Conservation (phyloP, 768 basidiomycete species). For the Suillus occidentalis region DNA sequence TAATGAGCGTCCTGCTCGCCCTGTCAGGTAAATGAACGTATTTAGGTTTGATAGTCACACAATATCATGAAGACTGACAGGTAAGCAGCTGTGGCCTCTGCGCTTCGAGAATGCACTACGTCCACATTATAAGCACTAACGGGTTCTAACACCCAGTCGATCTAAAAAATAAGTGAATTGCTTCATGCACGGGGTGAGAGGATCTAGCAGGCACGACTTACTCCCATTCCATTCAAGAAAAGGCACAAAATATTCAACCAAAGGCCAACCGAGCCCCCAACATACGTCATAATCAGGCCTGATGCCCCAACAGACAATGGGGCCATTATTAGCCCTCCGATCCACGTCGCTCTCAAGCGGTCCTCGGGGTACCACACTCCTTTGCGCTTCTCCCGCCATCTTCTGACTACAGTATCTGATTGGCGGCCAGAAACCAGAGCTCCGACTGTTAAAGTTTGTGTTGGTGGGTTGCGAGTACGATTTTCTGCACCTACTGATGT, state of each 20-base stretch:
- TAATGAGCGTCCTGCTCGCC: conserved; percentile 45
- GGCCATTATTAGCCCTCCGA: conserved; percentile 43
- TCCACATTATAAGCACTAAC: conserved; percentile 56
- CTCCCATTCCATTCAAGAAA: conserved; percentile 59
- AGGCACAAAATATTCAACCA: conserved; percentile 47
- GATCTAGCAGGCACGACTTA: conserved; percentile 25
- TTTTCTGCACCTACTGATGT: conserved; percentile 44
- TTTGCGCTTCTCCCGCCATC: conserved; percentile 44
- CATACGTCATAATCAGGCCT: conserved; percentile 47
- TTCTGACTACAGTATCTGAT: conserved; percentile 50
- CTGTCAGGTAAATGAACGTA: conserved; percentile 27
- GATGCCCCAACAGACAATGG: conserved; percentile 48
- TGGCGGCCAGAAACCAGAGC: conserved; percentile 54
- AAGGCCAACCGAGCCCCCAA: conserved; percentile 47
- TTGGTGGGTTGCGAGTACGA: background rate
- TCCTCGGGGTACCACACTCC: conserved; percentile 66
- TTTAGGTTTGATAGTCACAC: background rate
- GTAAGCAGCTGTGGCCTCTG: conserved; percentile 42
- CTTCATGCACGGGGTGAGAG: background rate
- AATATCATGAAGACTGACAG: conserved; percentile 35
- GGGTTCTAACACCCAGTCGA: conserved; percentile 53
- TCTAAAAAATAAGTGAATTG: conserved; percentile 28
- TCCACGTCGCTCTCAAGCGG: conserved; percentile 49
- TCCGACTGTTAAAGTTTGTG: conserved; percentile 40
- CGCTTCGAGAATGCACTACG: conserved; percentile 52